A percentile compares a stretch with the other conserved stretches of the same genome.
Conservation (phyloP, 2,329 filamentous ascomycete species). For the Verticillium dahliae region DNA sequence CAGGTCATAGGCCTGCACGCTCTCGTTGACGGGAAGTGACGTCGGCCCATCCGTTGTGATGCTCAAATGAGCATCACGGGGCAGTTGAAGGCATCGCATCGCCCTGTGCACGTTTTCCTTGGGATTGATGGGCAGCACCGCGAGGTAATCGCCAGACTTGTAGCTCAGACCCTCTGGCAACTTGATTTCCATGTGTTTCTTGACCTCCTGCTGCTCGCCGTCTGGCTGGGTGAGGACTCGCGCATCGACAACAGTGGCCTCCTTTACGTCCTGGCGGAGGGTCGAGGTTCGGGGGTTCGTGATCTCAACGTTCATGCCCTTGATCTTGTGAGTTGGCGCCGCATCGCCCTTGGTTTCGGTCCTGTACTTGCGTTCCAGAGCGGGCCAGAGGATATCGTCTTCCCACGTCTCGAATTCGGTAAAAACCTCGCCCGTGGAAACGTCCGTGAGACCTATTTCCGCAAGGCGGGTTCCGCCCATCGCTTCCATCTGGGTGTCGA, state of each 20-base stretch:
- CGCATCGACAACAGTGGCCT: conserved; percentile 50
- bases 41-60: conserved; percentile 47
- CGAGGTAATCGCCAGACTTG: conserved; percentile 69
- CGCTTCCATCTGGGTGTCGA: conserved; percentile 45
- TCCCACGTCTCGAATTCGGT: conserved; percentile 62
- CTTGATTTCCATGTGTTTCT: conserved; percentile 61
- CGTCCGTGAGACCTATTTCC: conserved; percentile 52
- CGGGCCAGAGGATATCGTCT: conserved; percentile 46
- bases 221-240: conserved; percentile 34
- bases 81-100: conserved; percentile 58
- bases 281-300: conserved; percentile 47
- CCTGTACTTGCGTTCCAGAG: conserved; percentile 41
- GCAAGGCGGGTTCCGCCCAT: conserved; percentile 25
- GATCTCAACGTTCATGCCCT: conserved; percentile 39
- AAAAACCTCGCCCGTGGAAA: conserved; percentile 58
- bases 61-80: conserved; percentile 62
- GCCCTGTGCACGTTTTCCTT: conserved; percentile 54
- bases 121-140: conserved; percentile 66
- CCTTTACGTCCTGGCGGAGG: conserved; percentile 53
- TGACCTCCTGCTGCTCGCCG: conserved; percentile 31
- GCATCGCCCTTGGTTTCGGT: conserved; percentile 15
- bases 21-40: conserved; percentile 45
- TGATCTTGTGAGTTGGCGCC: conserved; percentile 5
- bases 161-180: conserved; percentile 62
- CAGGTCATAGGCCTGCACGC: conserved; percentile 56